Conservation (phyloP, 1,284 basidiomycete species). For the Ceratobasidium sp. region DNA sequence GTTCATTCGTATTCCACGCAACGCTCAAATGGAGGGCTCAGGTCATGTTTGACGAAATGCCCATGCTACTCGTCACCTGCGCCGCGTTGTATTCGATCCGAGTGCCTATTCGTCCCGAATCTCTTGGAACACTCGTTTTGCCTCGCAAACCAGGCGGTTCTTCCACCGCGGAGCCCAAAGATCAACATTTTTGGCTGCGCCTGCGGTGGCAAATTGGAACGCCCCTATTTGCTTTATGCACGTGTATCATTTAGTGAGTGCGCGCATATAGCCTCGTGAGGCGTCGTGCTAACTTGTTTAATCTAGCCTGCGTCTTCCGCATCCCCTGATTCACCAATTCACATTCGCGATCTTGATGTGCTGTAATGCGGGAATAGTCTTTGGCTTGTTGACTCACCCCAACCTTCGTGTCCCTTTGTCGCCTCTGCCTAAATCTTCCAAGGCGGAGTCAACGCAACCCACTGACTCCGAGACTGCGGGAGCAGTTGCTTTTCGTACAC, state of each 20-base stretch:
- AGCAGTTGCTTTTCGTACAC: conserved; percentile 27
- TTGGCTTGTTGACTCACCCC: conserved; percentile 27
- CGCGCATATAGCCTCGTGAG: neutral
- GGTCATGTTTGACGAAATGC: conserved; percentile 39
- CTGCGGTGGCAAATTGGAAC: conserved; percentile 28
- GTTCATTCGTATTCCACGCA: conserved; percentile 44
- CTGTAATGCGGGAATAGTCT: conserved; percentile 26
- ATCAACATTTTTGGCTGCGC: conserved; percentile 33
- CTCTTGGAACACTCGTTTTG: neutral
- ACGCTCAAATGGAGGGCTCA: conserved; percentile 45
- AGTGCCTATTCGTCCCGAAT: conserved; percentile 25
- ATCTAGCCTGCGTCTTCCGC: conserved; percentile 7
- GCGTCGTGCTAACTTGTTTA: neutral
- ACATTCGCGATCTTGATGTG: conserved; percentile 28
- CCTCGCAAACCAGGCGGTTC: neutral
- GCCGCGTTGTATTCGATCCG: conserved; percentile 33
- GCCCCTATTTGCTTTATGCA: conserved; percentile 26
- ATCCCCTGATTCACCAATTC: conserved; percentile 23
- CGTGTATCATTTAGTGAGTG: conserved; percentile 22
- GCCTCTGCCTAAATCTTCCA: neutral
- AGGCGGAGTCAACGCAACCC: neutral
- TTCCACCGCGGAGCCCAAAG: neutral
- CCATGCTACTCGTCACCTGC: conserved; percentile 34
- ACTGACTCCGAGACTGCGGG: conserved; percentile 1
- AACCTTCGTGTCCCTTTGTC: conserved; percentile 31